Percentiles rank a stretch among this genome's conserved stretches.
Evolutionary conservation across 306 rosid species (phyloP).

Genomic region (Corylus americana): DNA sequence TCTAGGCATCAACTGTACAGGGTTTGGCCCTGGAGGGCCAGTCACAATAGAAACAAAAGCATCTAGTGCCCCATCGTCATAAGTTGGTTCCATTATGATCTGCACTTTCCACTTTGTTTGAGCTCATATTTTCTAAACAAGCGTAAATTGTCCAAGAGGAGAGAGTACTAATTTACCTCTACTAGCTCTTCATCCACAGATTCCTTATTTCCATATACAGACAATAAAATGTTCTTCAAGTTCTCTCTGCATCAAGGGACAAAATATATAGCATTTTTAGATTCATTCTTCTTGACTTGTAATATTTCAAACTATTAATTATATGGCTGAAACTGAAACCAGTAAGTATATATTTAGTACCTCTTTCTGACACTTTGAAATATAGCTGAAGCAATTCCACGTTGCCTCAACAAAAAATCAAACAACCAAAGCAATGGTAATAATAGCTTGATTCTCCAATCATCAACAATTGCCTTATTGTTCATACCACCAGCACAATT

Average conservation of each 20-base stretch:
- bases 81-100: constrained; percentile 82
- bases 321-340: not conserved
- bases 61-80: constrained; percentile 72
- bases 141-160: not conserved
- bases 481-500: constrained; percentile 98
- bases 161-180: constrained; percentile 42
- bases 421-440: constrained; percentile 76
- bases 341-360: constrained; percentile 33
- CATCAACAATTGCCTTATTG: constrained; percentile 89
- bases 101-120: constrained; percentile 30
- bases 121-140: not conserved
- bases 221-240: constrained; percentile 58
- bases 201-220: constrained; percentile 79
- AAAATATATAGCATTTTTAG: constrained; percentile 2
- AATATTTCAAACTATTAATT: not conserved
- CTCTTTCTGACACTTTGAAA: constrained; percentile 79
- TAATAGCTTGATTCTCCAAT: constrained; percentile 89
- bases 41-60: constrained; percentile 85
- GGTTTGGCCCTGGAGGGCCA: constrained; percentile 92
- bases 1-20: constrained; percentile 68
- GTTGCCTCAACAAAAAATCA: constrained; percentile 75
- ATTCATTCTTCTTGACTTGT: not conserved
- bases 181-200: constrained; percentile 84
- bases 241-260: constrained; percentile 60
- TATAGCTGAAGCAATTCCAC: constrained; percentile 65